These are phyloP conservation scores for Botryobasidium botryosum DNA, from an alignment of 768 basidiomycete species.

Conservation along the genomic window DNA sequence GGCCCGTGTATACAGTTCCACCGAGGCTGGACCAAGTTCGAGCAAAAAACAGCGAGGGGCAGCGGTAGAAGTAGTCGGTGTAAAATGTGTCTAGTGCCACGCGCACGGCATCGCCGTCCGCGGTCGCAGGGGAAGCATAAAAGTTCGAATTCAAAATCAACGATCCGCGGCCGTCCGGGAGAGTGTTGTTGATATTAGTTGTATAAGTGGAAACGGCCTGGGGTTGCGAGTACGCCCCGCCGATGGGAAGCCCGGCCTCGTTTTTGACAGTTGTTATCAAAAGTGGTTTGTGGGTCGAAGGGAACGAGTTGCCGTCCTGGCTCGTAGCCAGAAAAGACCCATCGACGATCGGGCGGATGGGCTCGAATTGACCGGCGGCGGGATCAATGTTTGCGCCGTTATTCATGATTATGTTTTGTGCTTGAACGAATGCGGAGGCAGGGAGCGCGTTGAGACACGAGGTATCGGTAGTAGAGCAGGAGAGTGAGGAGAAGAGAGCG, in stretches of 20 bases:
- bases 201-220: conserved; percentile 27
- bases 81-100: conserved; percentile 39
- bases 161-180: conserved; percentile 31
- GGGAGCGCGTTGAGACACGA: conserved; percentile 37
- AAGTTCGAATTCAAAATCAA: conserved; percentile 28
- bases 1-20: conserved; percentile 48
- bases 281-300: conserved; percentile 41
- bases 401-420: conserved; percentile 31
- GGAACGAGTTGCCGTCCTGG: conserved; percentile 46
- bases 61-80: conserved; percentile 56
- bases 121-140: conserved; percentile 24
- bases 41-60: conserved; percentile 54
- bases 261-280: conserved; percentile 53
- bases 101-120: conserved; percentile 31
- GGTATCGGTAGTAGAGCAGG: conserved; percentile 26
- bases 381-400: conserved; percentile 31
- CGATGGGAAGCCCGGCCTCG: conserved; percentile 52
- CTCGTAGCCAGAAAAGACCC: conserved; percentile 51
- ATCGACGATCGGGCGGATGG: conserved; percentile 52
- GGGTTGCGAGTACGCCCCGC: conserved; percentile 20
- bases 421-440: conserved; percentile 33
- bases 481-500: conserved; percentile 31
- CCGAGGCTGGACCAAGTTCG: conserved; percentile 48
- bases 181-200: conserved; percentile 24
- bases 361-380: conserved; percentile 32